Conservation (phyloP, 306 rosid species). For the Sphenostylis stenocarpa region DNA sequence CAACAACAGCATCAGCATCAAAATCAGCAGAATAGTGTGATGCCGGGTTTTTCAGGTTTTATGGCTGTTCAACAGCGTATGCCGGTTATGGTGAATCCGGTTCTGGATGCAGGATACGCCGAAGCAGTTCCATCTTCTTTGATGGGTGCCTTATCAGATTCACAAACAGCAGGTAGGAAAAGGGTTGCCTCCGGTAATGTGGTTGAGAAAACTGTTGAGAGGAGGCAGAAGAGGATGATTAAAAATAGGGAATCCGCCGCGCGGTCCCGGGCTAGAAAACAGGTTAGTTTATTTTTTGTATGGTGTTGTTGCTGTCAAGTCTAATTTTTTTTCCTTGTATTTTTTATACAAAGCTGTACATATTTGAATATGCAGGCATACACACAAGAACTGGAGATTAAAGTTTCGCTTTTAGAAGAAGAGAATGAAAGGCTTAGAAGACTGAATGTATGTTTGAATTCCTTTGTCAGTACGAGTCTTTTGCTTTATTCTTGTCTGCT, state of each 20-base stretch:
- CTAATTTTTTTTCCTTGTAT: neutral
- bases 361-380: slow-evolving; percentile 70
- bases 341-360: slow-evolving; percentile 10
- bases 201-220: slow-evolving; percentile 85
- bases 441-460: slow-evolving; percentile 60
- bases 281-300: slow-evolving; percentile 48
- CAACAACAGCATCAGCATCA: slow-evolving; percentile 51
- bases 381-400: slow-evolving; percentile 88
- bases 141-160: slow-evolving; percentile 72
- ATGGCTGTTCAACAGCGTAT: slow-evolving; percentile 61
- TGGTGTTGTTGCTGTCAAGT: slow-evolving; percentile 18
- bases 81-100: slow-evolving; percentile 41
- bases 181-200: slow-evolving; percentile 69
- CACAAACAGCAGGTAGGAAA: slow-evolving; percentile 71
- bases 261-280: slow-evolving; percentile 94
- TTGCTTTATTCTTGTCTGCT: slow-evolving; percentile 19
- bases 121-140: slow-evolving; percentile 72
- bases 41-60: slow-evolving; percentile 66
- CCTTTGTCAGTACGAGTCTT: slow-evolving; percentile 22
- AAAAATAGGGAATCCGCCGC: slow-evolving; percentile 99
- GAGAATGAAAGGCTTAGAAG: slow-evolving; percentile 90
- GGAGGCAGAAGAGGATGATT: slow-evolving; percentile 96
- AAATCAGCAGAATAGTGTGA: slow-evolving; percentile 49
- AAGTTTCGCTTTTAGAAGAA: slow-evolving; percentile 85
- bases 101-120: slow-evolving; percentile 64